Evolutionary conservation across 2,329 filamentous ascomycete genomes (phyloP).

Genomic region (Penicillium concentricum): DNA sequence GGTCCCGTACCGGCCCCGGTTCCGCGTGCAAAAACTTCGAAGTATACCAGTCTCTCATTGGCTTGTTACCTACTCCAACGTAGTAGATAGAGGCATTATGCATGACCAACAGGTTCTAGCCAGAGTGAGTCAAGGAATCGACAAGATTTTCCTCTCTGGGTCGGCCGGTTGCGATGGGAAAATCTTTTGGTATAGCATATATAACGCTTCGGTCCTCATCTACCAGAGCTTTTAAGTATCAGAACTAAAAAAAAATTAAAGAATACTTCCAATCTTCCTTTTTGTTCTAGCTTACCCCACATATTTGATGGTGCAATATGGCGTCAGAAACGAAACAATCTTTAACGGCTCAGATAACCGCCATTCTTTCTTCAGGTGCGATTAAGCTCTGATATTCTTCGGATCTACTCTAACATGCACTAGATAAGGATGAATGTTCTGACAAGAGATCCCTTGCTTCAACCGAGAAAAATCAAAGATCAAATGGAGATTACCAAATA

Average conservation of each 20-base stretch:
- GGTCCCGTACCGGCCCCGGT: slow-evolving; percentile 24
- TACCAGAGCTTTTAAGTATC: not conserved
- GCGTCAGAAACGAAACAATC: slow-evolving; percentile 5
- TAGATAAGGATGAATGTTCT: slow-evolving; percentile 8
- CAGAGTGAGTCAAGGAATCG: slow-evolving; percentile 21
- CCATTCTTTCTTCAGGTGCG: slow-evolving; percentile 17
- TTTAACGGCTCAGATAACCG: slow-evolving; percentile 5
- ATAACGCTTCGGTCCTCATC: slow-evolving; percentile 5
- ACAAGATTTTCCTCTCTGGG: slow-evolving; percentile 5
- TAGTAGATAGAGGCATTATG: slow-evolving; percentile 17
- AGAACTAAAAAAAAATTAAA: not conserved
- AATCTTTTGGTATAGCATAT: slow-evolving; percentile 9
- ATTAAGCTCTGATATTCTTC: not conserved
- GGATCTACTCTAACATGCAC: slow-evolving; percentile 4
- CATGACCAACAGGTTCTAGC: slow-evolving; percentile 14
- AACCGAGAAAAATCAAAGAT: not conserved
- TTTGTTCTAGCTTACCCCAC: not conserved
- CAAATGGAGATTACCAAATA: slow-evolving; percentile 20
- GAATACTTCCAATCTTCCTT: slow-evolving; percentile 1
- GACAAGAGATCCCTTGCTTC: slow-evolving; percentile 4
- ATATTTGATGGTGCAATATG: slow-evolving; percentile 4
- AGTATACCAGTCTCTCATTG: slow-evolving; percentile 20
- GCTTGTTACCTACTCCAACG: slow-evolving; percentile 11
- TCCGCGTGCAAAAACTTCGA: slow-evolving; percentile 13
- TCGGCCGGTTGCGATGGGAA: slow-evolving; percentile 4